Base-by-base conservation (phyloP, 2,329 filamentous ascomycete species). In the Aspergillus alliaceus region DNA sequence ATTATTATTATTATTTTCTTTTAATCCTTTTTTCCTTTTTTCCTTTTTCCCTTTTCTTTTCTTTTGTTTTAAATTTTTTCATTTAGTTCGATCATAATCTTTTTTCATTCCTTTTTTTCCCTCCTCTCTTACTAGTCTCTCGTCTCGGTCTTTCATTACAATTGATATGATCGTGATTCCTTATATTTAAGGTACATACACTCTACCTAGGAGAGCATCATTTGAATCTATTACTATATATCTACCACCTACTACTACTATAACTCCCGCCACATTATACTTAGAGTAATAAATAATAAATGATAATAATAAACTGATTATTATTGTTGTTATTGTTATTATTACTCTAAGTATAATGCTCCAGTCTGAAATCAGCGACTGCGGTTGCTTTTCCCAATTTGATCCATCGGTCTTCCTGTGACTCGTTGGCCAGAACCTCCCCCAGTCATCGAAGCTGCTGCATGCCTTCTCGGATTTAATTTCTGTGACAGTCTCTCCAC, bases 401-500 rank as follows among this genome's bases (percentile, higher is more conserved):
- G 54, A 63, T 59, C 53, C 59, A 59, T 62, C 56, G 55, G 59
- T 47, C 54, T 47, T 58, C 55, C 54, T 52, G 51, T 56, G 58
- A 54, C 58, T 57, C 52, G 56, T 49, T 58, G 50, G 48, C 59
- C 53, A 56, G 54, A 56, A 31, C 40, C 24, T 44, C 57, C 51
- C 44, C 58, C 56, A 60, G 57, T 57, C 50, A 57, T 54, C 53
- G 39, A 37, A 52, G 54, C 27, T 40, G 50, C 59, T 61, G 58
- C 60, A 64, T 53, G 56, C 55, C 54, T 46, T 58, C 37, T 40
- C 51, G 59, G 58, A 55, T 56, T 64, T 61, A 60, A 62, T 59
- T 59, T 58, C 56, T 56, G 54, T 60, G 62, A 62, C 56, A 60
- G 57, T 55, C 56, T 54, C 58, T 60, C 54, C 62, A 57, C 55